These are phyloP conservation scores for Amphirosellinia nigrospora DNA, from an alignment of 495 filamentous ascomycete species.

Conservation along the genomic window DNA sequence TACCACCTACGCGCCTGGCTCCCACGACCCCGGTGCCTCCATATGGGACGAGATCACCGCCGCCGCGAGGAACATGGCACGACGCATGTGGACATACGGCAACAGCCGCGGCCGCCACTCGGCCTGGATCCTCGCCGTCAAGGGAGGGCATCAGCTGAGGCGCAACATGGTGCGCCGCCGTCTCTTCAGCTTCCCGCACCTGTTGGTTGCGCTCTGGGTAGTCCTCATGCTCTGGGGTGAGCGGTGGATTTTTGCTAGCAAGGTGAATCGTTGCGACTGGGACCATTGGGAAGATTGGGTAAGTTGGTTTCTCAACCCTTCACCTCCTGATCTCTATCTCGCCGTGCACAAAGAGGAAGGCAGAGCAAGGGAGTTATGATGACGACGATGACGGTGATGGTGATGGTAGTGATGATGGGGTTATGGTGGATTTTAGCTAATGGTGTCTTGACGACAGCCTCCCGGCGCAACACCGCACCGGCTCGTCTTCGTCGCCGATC, in stretches of 20 bases:
- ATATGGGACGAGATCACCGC: conserved; percentile 42
- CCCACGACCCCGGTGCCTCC: conserved; percentile 34
- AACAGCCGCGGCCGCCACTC: conserved; percentile 45
- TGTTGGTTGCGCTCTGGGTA: conserved; percentile 76
- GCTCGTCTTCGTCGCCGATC: conserved; percentile 88
- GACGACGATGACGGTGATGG: neutral
- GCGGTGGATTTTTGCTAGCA: conserved; percentile 71
- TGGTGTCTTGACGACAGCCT: conserved; percentile 59
- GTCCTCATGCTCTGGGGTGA: conserved; percentile 87
- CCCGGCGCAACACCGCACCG: conserved; percentile 78
- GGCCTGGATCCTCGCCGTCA: conserved; percentile 34
- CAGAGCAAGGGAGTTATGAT: neutral
- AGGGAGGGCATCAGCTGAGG: conserved; percentile 39
- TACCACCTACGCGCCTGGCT: conserved; percentile 23
- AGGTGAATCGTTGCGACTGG: conserved; percentile 79
- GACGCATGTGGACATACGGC: conserved; percentile 42
- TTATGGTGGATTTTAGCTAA: conserved; percentile 23
- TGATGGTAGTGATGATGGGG: neutral
- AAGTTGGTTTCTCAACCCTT: conserved; percentile 39
- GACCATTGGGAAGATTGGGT: conserved; percentile 92
- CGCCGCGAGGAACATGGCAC: conserved; percentile 27
- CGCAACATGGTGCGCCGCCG: conserved; percentile 51
- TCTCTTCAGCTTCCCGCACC: conserved; percentile 66
- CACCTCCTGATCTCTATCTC: neutral
- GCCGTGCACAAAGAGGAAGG: neutral